Conservation (phyloP, 2,329 filamentous ascomycete species). For the Oidium heveae region DNA sequence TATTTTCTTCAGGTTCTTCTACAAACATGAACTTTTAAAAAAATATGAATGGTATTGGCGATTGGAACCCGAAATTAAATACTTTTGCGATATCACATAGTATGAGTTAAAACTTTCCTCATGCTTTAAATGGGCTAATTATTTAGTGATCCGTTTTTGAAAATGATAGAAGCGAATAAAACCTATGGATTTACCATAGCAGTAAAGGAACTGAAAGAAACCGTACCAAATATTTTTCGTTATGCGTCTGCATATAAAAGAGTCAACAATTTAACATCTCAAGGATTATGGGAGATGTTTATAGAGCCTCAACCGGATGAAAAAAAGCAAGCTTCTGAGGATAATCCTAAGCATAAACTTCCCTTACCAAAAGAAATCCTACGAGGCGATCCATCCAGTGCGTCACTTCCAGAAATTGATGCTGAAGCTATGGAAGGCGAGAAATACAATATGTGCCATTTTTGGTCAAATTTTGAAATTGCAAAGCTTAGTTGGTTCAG, state of each 20-base stretch:
- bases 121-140: conserved; percentile 12
- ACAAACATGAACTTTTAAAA: conserved; percentile 77
- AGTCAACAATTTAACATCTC: conserved; percentile 65
- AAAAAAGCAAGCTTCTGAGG: conserved; percentile 27
- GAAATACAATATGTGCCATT: conserved; percentile 99
- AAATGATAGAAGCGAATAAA: conserved; percentile 88
- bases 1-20: conserved; percentile 48
- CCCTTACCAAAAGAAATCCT: conserved; percentile 60
- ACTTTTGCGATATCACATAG: conserved; percentile 99
- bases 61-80: conserved; percentile 95
- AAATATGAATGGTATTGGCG: conserved; percentile 99
- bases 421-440: conserved; percentile 90
- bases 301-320: conserved; percentile 46
- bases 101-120: conserved; percentile 19
- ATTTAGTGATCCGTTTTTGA: conserved; percentile 66
- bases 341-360: conserved; percentile 39
- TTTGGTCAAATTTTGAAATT: conserved; percentile 99
- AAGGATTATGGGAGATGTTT: conserved; percentile 98
- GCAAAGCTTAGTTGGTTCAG: conserved; percentile 85
- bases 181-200: conserved; percentile 98
- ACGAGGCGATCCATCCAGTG: conserved; percentile 44
- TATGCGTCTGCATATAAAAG: conserved; percentile 97
- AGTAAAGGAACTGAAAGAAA: conserved; percentile 92
- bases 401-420: conserved; percentile 56
- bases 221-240: conserved; percentile 93